Conservation (phyloP, 2,329 filamentous ascomycete genomes). For the Ceratocystis cubensis region DNA sequence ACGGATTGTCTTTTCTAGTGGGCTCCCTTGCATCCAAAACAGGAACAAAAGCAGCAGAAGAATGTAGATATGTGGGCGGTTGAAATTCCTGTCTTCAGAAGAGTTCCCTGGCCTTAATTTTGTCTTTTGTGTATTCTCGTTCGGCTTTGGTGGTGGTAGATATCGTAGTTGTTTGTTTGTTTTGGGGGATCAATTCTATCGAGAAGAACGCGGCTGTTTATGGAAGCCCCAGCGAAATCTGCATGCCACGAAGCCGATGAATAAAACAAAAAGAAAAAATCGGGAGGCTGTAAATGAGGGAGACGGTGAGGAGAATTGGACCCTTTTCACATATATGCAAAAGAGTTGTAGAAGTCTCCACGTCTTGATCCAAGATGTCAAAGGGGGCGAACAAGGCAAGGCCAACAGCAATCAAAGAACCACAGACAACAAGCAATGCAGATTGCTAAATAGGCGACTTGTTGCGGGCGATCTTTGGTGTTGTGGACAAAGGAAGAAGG, state of each 20-base stretch:
- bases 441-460: background rate
- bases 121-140: background rate
- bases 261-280: background rate
- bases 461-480: background rate
- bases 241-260: background rate
- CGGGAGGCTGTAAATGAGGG: background rate
- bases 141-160: background rate
- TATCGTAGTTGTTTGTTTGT: background rate
- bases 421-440: background rate
- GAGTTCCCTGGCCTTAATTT: background rate
- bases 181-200: background rate
- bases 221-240: background rate
- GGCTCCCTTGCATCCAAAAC: conserved; percentile 5
- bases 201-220: background rate
- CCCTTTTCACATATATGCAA: background rate
- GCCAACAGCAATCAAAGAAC: background rate
- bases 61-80: conserved; percentile 6
- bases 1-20: background rate
- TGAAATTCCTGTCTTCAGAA: background rate
- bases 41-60: background rate
- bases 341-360: background rate
- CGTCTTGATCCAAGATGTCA: background rate
- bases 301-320: background rate
- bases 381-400: background rate
- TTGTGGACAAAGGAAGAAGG: background rate